Evolutionary conservation across 495 filamentous ascomycete species (phyloP).

Genomic region (Aspergillus heteromorphus): DNA sequence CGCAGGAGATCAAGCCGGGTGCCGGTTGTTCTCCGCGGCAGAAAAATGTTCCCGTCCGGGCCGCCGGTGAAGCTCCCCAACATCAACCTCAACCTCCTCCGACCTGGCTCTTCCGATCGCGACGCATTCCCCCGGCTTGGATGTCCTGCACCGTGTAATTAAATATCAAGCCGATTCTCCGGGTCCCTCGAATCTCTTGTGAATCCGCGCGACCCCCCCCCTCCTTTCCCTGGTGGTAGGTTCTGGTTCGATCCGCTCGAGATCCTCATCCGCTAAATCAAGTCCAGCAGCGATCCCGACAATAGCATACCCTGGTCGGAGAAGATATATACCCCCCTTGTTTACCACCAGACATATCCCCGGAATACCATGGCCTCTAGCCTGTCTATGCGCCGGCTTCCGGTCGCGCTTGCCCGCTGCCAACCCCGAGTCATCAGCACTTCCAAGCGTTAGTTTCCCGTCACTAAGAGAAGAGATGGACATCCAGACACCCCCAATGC

Average conservation of each 20-base stretch:
- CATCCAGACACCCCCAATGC: not conserved
- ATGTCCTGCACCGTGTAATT: conserved; percentile 2
- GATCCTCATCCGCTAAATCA: conserved; percentile 21
- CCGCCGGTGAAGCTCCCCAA: conserved; percentile 43
- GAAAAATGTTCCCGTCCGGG: conserved; percentile 46
- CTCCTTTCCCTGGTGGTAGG: conserved; percentile 26
- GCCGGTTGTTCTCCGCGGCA: conserved; percentile 24
- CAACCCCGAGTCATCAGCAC: conserved; percentile 30
- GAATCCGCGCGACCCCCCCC: conserved; percentile 9
- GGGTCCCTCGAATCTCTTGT: not conserved
- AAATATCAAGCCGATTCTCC: not conserved
- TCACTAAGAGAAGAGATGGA: conserved; percentile 4
- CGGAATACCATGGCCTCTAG: conserved; percentile 33
- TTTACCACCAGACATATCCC: conserved; percentile 3
- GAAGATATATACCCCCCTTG: conserved; percentile 2
- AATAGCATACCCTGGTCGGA: not conserved
- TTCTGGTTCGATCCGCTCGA: conserved; percentile 23
- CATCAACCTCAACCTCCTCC: conserved; percentile 33
- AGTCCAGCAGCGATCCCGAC: conserved; percentile 22
- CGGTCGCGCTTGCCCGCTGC: conserved; percentile 35
- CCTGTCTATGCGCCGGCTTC: conserved; percentile 30
- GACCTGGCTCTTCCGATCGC: conserved; percentile 9
- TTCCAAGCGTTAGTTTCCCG: conserved; percentile 36
- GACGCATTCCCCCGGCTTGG: conserved; percentile 6
- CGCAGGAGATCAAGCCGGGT: conserved; percentile 13